Evolutionary conservation across 345 rosid species (phyloP).

Genomic region (Lumnitzera littorea): DNA sequence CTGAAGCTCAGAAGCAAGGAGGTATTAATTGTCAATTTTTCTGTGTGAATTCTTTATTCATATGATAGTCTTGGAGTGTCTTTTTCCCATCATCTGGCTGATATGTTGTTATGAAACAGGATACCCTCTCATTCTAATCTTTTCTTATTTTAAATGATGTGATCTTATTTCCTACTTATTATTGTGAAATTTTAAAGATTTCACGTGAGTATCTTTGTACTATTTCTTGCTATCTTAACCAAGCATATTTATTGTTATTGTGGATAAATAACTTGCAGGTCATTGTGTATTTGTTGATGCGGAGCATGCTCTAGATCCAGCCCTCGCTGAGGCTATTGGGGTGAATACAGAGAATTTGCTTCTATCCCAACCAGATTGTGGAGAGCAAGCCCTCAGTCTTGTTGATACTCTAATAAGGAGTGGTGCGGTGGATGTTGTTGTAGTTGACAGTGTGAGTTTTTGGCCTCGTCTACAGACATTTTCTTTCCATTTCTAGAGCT

Average conservation of each 20-base stretch:
- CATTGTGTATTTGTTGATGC: slow-evolving; percentile 95
- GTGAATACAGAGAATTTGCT: slow-evolving; percentile 90
- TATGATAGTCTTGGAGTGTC: background rate
- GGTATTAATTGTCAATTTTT: slow-evolving; percentile 26
- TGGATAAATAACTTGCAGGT: slow-evolving; percentile 31
- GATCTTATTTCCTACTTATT: background rate
- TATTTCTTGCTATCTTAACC: too few relatives aligned
- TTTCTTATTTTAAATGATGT: too few relatives aligned
- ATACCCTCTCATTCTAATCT: too few relatives aligned
- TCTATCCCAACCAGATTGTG: slow-evolving; percentile 96
- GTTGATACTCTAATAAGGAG: slow-evolving; percentile 87
- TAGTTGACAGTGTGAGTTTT: slow-evolving; percentile 91
- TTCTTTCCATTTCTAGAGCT: background rate
- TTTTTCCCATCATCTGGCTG: background rate
- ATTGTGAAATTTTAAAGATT: background rate
- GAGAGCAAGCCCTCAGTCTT: slow-evolving; percentile 96
- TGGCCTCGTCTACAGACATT: slow-evolving; percentile 39
- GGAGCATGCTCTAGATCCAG: slow-evolving; percentile 97
- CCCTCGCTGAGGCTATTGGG: slow-evolving; percentile 80
- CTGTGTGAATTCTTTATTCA: background rate
- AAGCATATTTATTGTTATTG: background rate
- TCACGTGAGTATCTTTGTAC: too few relatives aligned
- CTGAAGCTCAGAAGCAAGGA: slow-evolving; percentile 97
- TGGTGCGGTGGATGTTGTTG: slow-evolving; percentile 93
- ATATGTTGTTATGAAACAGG: background rate